Conservation (phyloP, 108 stramenopile species). For the Nitzschia sp. region DNA sequence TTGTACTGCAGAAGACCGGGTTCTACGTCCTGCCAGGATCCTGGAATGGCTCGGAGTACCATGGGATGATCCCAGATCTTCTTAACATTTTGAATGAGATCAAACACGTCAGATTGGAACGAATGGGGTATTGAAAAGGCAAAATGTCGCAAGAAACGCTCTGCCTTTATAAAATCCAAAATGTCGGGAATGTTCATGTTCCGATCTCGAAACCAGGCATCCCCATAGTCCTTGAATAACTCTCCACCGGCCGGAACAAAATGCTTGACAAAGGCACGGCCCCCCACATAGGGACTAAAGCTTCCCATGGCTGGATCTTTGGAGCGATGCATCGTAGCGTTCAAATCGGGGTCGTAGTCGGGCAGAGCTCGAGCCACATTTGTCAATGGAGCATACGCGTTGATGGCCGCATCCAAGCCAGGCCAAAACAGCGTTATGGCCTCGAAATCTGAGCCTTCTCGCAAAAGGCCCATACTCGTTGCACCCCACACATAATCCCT, state of each 20-base stretch:
- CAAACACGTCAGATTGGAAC: not conserved
- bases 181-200: conserved; percentile 11
- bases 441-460: conserved; percentile 1
- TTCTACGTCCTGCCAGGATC: not conserved
- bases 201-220: conserved; percentile 57
- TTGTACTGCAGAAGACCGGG: not conserved
- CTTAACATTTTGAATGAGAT: not conserved
- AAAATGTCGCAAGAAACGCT: conserved; percentile 1
- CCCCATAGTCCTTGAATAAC: conserved; percentile 68
- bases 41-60: conserved; percentile 15
- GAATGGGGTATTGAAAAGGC: not conserved
- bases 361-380: conserved; percentile 36
- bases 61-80: conserved; percentile 15
- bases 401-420: conserved; percentile 50
- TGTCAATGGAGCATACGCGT: conserved; percentile 35
- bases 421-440: conserved; percentile 34
- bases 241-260: conserved; percentile 66
- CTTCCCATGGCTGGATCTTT: conserved; percentile 40
- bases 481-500: conserved; percentile 59
- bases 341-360: conserved; percentile 5
- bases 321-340: conserved; percentile 41
- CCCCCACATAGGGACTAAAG: conserved; percentile 43
- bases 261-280: conserved; percentile 19
- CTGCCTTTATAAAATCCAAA: conserved; percentile 1
- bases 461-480: conserved; percentile 27